A percentile compares a stretch with the other conserved stretches of the same genome.
phyloP scores from a whole-genome alignment of 495 filamentous ascomycete genomes.

The Hypoxylon perforatum region DNA sequence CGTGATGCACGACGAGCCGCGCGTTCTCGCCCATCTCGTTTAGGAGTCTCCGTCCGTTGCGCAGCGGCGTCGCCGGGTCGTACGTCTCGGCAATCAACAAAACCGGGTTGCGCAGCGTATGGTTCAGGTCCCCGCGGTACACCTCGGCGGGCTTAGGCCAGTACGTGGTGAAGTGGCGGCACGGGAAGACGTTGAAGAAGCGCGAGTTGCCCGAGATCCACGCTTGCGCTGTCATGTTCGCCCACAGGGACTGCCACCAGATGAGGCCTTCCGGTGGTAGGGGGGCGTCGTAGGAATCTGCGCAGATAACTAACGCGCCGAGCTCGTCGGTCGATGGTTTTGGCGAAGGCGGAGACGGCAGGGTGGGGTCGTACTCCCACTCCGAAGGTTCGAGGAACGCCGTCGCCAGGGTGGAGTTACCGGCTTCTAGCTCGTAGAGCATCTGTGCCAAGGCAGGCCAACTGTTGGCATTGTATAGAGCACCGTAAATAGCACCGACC shows the following conservation, averaged over 20 bases:
- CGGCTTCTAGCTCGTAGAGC: slow-evolving; percentile 54
- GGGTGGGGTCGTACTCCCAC: slow-evolving; percentile 54
- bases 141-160: slow-evolving; percentile 58
- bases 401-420: slow-evolving; percentile 54
- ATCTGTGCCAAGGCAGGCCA: slow-evolving; percentile 55
- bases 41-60: slow-evolving; percentile 54
- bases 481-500: slow-evolving; percentile 49
- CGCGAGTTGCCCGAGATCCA: slow-evolving; percentile 60
- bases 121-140: slow-evolving; percentile 55
- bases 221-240: slow-evolving; percentile 52
- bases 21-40: slow-evolving; percentile 58
- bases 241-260: slow-evolving; percentile 58
- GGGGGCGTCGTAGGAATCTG: slow-evolving; percentile 55
- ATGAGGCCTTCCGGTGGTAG: slow-evolving; percentile 50
- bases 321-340: slow-evolving; percentile 50
- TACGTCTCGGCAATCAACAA: slow-evolving; percentile 60
- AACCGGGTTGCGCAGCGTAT: slow-evolving; percentile 54
- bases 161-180: slow-evolving; percentile 53
- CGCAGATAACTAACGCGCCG: slow-evolving; percentile 53
- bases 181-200: slow-evolving; percentile 55
- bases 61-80: slow-evolving; percentile 60
- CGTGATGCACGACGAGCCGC: slow-evolving; percentile 57
- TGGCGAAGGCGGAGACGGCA: slow-evolving; percentile 41
- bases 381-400: slow-evolving; percentile 45
- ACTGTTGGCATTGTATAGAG: slow-evolving; percentile 53